These are phyloP conservation scores for Boletus coccyginus DNA, from an alignment of 768 basidiomycete species.

Conservation along the genomic window DNA sequence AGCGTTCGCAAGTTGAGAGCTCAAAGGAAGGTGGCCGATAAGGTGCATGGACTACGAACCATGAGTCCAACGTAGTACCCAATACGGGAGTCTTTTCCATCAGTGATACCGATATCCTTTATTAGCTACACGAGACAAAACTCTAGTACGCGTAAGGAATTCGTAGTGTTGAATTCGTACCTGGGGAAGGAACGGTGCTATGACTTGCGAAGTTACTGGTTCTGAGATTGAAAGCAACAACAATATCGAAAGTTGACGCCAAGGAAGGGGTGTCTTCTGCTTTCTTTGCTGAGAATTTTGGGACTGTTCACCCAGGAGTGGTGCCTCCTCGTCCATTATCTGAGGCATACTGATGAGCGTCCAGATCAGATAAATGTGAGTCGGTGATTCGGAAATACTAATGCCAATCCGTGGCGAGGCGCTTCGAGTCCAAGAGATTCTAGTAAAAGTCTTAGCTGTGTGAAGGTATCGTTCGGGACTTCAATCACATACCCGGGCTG, in stretches of 20 bases:
- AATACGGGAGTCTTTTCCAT: slow-evolving; percentile 43
- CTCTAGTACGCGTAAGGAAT: neutral
- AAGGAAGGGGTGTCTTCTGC: slow-evolving; percentile 56
- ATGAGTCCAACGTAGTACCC: slow-evolving; percentile 49
- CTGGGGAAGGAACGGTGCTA: slow-evolving; percentile 68
- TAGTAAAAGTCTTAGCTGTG: too few species aligned
- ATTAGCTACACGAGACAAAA: slow-evolving; percentile 18
- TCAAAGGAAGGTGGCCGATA: neutral
- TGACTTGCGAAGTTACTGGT: slow-evolving; percentile 70
- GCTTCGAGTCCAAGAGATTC: neutral
- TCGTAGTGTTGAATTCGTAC: slow-evolving; percentile 33
- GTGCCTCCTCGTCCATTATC: slow-evolving; percentile 56
- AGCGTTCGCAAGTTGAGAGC: neutral
- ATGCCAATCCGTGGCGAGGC: neutral
- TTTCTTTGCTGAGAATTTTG: neutral
- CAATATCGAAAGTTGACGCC: slow-evolving; percentile 65
- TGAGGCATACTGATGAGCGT: slow-evolving; percentile 3
- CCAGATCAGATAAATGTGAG: neutral
- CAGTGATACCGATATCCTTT: slow-evolving; percentile 35
- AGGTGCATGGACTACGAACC: slow-evolving; percentile 29
- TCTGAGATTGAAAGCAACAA: slow-evolving; percentile 72
- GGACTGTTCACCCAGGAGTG: slow-evolving; percentile 38
- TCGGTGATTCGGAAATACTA: neutral
- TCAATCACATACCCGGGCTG: neutral
- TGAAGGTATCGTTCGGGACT: too few species aligned